A percentile compares a stretch with the other conserved stretches of the same genome.
phyloP scores from a whole-genome alignment of 805 yeast genomes.

The Saturnispora quitensis region DNA sequence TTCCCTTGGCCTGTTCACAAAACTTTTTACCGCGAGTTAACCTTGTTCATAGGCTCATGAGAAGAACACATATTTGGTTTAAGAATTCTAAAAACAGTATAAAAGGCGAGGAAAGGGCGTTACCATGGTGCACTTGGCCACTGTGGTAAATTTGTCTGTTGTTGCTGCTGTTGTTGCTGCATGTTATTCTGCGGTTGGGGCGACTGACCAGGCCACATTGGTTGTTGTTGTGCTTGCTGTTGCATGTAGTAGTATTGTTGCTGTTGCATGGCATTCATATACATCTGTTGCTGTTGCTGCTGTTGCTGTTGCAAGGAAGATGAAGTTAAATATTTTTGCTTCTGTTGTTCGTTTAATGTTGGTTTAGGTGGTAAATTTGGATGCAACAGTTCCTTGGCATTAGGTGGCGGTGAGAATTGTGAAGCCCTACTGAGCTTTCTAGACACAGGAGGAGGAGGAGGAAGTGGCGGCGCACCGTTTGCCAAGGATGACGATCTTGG shows the following conservation, averaged over 20 bases:
- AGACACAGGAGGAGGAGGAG: constrained; percentile 26
- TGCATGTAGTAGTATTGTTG: constrained; percentile 1
- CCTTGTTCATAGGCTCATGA: background rate
- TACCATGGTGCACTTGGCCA: constrained; percentile 4
- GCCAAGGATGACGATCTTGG: constrained; percentile 14
- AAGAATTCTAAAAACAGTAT: background rate
- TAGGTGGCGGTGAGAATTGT: constrained; percentile 8
- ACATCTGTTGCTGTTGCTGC: constrained; percentile 14
- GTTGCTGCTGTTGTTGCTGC: background rate
- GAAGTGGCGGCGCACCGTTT: constrained; percentile 15
- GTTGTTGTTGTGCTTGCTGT: constrained; percentile 2
- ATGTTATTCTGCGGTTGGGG: background rate
- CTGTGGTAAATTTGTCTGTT: background rate
- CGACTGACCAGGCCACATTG: background rate
- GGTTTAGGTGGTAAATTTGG: constrained; percentile 28
- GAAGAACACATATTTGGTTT: background rate
- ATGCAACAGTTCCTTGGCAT: background rate
- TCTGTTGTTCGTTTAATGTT: constrained; percentile 20
- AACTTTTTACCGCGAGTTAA: constrained; percentile 1
- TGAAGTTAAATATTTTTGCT: constrained; percentile 20
- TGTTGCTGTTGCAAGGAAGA: constrained; percentile 13
- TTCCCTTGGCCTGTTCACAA: background rate
- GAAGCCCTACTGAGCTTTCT: constrained; percentile 21
- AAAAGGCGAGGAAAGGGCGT: background rate
- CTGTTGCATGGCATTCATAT: constrained; percentile 8